Conservation (phyloP, 306 rosid genomes). For the Vicia sativa region DNA sequence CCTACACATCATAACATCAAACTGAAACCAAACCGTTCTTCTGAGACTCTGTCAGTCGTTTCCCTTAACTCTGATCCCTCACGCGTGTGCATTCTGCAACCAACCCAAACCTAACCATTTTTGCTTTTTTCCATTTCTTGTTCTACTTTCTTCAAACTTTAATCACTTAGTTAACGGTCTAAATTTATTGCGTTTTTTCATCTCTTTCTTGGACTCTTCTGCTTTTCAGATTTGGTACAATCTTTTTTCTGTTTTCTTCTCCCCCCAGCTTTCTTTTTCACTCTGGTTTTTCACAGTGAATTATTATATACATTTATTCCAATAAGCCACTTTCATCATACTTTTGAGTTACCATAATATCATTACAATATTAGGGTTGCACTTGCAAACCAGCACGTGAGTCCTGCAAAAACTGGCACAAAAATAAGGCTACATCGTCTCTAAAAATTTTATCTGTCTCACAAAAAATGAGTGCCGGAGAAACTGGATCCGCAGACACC, state of each 20-base stretch:
- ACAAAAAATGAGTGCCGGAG: too few species aligned
- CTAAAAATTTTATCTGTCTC: too few species aligned
- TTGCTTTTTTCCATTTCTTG: constrained; percentile 32
- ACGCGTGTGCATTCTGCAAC: constrained; percentile 45
- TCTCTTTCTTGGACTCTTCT: constrained; percentile 26
- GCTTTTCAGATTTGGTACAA: constrained; percentile 39
- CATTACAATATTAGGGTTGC: too few species aligned
- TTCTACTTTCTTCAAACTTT: neutral
- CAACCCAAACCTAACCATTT: constrained; percentile 26
- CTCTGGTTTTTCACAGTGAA: constrained; percentile 21
- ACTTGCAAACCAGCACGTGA: too few species aligned
- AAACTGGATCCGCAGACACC: too few species aligned
- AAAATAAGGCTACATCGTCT: too few species aligned
- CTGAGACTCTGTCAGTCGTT: constrained; percentile 18
- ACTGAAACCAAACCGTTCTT: constrained; percentile 33
- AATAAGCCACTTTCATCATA: constrained; percentile 4
- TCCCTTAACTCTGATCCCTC: constrained; percentile 28
- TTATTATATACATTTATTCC: constrained; percentile 4
- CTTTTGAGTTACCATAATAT: neutral
- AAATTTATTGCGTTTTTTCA: neutral
- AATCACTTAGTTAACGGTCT: constrained; percentile 14
- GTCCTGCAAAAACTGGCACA: too few species aligned
- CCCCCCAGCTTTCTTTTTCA: constrained; percentile 26
- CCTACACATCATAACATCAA: neutral
- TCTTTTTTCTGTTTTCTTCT: constrained; percentile 31